Conservation (phyloP, 1,139 yeast genomes). For the Candida sp. region DNA sequence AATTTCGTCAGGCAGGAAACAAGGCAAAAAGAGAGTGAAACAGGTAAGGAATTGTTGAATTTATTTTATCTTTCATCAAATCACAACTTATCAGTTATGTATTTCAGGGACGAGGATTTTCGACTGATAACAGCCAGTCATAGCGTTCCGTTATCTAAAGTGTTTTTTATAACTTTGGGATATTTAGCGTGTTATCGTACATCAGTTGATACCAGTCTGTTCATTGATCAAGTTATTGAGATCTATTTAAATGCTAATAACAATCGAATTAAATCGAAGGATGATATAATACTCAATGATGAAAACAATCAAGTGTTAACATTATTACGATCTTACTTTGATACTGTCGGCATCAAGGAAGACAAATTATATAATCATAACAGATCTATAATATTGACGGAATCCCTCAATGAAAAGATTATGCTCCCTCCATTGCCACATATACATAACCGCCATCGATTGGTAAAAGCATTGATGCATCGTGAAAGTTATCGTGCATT, state of each 20-base stretch:
- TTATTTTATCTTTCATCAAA: constrained; percentile 17
- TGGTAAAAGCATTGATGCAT: constrained; percentile 38
- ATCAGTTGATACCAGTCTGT: constrained; percentile 1
- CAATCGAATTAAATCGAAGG: constrained; percentile 1
- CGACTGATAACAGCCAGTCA: constrained; percentile 8
- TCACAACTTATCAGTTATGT: constrained; percentile 5
- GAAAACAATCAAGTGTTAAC: constrained; percentile 12
- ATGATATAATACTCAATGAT: constrained; percentile 1
- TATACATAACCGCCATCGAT: constrained; percentile 25
- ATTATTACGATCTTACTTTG: constrained; percentile 20
- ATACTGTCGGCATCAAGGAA: constrained; percentile 17
- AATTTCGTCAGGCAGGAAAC: constrained; percentile 32
- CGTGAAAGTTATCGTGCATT: constrained; percentile 37
- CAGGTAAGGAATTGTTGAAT: constrained; percentile 21
- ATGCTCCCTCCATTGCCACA: constrained; percentile 35
- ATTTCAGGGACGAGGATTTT: not conserved
- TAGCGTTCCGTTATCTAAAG: constrained; percentile 17
- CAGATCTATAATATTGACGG: constrained; percentile 21
- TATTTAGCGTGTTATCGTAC: constrained; percentile 16
- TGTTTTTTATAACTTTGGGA: constrained; percentile 39
- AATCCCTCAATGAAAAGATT: constrained; percentile 20
- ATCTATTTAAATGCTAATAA: constrained; percentile 24
- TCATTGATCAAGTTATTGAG: constrained; percentile 28
- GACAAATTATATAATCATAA: constrained; percentile 16
- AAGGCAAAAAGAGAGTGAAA: constrained; percentile 11